Base-by-base conservation (phyloP, 179 eudicot genomes). In the Heliamphora pulchella region DNA sequence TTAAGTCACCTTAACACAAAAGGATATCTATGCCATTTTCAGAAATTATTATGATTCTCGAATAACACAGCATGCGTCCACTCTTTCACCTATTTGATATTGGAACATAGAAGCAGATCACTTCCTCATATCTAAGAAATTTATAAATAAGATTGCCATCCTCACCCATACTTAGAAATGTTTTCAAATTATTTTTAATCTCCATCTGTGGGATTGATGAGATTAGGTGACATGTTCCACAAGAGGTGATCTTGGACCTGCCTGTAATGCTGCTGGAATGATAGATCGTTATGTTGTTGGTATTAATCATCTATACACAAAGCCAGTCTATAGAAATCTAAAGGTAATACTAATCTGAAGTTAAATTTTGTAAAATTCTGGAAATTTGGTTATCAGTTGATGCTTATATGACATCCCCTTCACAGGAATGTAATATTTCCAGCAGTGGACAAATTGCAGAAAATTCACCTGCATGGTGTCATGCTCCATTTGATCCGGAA, bases 401-500 rank as follows among this genome's bases (percentile, higher is more conserved):
- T 80, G 3, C 8, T 44, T 31, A 68, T 68, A 74, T 51, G 14
- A 10, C 15, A 53, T 68, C 61, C 68, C 59, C 8, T 73, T 48
- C 69, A 39, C 85, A 94, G 97, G 92, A 85, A 76, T 94, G 98
- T 83, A 88, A 85, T 69, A 83, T 84, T 80, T 84, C 91, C 78
- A 85, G 81, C 80, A 51, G 74, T 85, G 89, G 91, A 48, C 78
- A 69, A 81, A 79, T 87, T 71, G 84, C 93, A 48, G 86, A 79
- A 67, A 77, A 65, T 84, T 81, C 93, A 51, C 97, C 98, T 59
- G 81, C 94, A 64, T 94, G 98, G 98, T 94, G 98, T 73, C 87
- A 83, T 85, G 92, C 98, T 67, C 90, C 98, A 71, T 94, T 89
- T 88, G 98, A 94, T 75, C 98, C 98, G 7, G 97, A 94, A 89